phyloP scores from a whole-genome alignment of 78 protist species.

The Dictyostelium brefeldianum region DNA sequence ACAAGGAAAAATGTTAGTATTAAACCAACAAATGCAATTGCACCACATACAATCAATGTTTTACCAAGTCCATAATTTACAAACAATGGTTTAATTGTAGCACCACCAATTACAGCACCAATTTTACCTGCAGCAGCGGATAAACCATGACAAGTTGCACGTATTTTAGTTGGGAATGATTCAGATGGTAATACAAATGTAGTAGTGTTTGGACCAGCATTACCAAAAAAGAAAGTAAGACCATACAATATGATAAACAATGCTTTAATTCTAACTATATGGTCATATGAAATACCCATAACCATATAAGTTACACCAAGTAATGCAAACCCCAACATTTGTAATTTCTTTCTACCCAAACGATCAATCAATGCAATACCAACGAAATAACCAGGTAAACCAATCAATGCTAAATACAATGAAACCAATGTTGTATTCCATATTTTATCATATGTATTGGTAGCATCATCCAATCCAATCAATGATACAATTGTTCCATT shows the following conservation, averaged over 20 bases:
- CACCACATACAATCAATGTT: constrained; percentile 78
- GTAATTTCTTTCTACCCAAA: constrained; percentile 65
- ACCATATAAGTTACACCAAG: constrained; percentile 59
- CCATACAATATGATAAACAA: constrained; percentile 88
- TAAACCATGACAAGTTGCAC: constrained; percentile 90
- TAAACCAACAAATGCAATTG: constrained; percentile 74
- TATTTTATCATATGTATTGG: constrained; percentile 40
- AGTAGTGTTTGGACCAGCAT: constrained; percentile 94
- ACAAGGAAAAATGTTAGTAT: constrained; percentile 50
- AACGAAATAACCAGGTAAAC: constrained; percentile 86
- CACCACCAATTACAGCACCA: constrained; percentile 93
- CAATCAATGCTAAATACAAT: constrained; percentile 45
- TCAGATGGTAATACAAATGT: constrained; percentile 92
- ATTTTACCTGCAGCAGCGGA: constrained; percentile 92
- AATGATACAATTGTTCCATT: constrained; percentile 60
- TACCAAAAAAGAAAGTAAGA: constrained; percentile 90
- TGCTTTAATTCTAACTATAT: constrained; percentile 19
- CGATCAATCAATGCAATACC: constrained; percentile 69
- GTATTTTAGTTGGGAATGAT: constrained; percentile 85
- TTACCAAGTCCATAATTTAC: constrained; percentile 52
- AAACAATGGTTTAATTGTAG: constrained; percentile 63
- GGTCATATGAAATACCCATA: constrained; percentile 53
- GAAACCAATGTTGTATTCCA: constrained; percentile 20
- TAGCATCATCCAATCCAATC: constrained; percentile 28
- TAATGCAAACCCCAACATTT: constrained; percentile 72